These are phyloP conservation scores for Phytopythium oedochilum DNA, from an alignment of 352 stramenopile genomes.

Conservation along the genomic window DNA sequence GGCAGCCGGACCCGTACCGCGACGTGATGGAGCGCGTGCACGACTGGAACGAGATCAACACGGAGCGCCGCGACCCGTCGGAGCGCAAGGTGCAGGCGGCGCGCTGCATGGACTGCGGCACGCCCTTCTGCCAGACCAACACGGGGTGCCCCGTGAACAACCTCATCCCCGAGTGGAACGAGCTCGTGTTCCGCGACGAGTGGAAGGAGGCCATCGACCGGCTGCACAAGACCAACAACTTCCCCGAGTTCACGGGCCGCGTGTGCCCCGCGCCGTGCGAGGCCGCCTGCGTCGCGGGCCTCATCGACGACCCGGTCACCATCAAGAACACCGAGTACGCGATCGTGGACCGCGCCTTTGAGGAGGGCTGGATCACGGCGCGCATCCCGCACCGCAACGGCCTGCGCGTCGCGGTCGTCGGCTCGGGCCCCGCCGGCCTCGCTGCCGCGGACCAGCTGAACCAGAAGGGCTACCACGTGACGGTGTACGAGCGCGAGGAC, in stretches of 20 bases:
- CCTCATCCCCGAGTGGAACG: slow-evolving; percentile 98
- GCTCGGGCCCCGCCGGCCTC: slow-evolving; percentile 90
- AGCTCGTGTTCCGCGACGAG: slow-evolving; percentile 96
- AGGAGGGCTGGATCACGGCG: slow-evolving; percentile 95
- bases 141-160: slow-evolving; percentile 98
- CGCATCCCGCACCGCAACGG: slow-evolving; percentile 92
- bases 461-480: slow-evolving; percentile 97
- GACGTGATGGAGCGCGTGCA: slow-evolving; percentile 89
- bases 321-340: slow-evolving; percentile 99
- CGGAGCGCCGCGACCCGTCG: slow-evolving; percentile 74
- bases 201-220: slow-evolving; percentile 95
- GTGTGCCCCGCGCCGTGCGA: slow-evolving; percentile 97
- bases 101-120: slow-evolving; percentile 99
- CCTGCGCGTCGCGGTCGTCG: slow-evolving; percentile 95
- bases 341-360: slow-evolving; percentile 95
- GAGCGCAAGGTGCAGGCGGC: slow-evolving; percentile 93
- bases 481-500: slow-evolving; percentile 97
- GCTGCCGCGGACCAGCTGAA: slow-evolving; percentile 96
- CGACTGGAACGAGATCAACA: slow-evolving; percentile 98
- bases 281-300: slow-evolving; percentile 92
- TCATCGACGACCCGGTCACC: slow-evolving; percentile 95
- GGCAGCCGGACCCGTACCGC: slow-evolving; percentile 92
- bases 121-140: slow-evolving; percentile 98
- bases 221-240: slow-evolving; percentile 99
- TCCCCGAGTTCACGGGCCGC: slow-evolving; percentile 97